Evolutionary conservation across 768 basidiomycete species (phyloP), one percentile per base, ranked within the genome.

Genomic region (Porpolomopsis calyptriformis): DNA sequence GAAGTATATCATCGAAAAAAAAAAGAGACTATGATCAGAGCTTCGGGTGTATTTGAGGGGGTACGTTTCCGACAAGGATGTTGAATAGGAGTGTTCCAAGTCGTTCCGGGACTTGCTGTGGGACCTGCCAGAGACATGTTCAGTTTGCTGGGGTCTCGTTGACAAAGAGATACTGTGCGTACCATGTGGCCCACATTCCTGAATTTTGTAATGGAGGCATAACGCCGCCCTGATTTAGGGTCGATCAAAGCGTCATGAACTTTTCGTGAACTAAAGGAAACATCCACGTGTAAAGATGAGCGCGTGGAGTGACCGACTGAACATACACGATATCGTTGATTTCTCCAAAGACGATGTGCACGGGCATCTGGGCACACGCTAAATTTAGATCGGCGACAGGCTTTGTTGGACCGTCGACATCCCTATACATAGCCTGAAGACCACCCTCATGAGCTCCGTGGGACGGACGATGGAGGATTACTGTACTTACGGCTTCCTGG

Each of bases 371-470:
- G 9, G 53, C 38, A 45, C 72, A 75, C 1, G 64, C 40, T 35
- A 57, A 52, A 50, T 70, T 64, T 43, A 83, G 53, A 6, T 66
- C 67, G 33, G 64, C 56, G 6, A 82, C 68, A 4, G 80, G 77
- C 48, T 68, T 71, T 10, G 65, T 67, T 2, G 75, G 64, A 2
- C 80, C 81, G 4, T 74, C 70, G 20, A 60, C 57, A 46, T 83
- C 81, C 33, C 65, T 58, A 52, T 82, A 83, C 80, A 83, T 83
- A 1, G 70, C 72, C 80, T 81, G 41, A n/a, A n/a, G 20, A 23
- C 20, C 33, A 37, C 4, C 16, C 10, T 11, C 22, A 40, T 20
- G 40, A 27, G 23, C 38, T 48, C 24, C 12, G 45, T 48, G 33
- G 18, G 18, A 33, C 25, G 27, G 45, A 14, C 31, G 14, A 26